Conservation (phyloP, 352 stramenopile genomes). For the Pythium brassicae region DNA sequence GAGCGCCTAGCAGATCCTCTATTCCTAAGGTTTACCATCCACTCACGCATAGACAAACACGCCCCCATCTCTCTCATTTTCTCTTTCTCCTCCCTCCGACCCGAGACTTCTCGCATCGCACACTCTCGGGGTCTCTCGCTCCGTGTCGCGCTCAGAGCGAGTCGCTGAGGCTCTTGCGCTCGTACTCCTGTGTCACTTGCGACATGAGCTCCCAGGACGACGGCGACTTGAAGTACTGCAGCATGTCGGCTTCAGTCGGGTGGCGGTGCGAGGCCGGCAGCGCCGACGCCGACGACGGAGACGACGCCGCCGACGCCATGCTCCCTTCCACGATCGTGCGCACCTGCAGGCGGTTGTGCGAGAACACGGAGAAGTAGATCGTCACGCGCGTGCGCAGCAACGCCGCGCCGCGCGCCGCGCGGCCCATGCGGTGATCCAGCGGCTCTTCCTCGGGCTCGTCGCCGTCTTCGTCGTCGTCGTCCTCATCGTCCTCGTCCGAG, state of each 20-base stretch:
- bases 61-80: too few species aligned
- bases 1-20: neutral
- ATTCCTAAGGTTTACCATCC: neutral
- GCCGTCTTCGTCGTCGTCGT: constrained; percentile 30
- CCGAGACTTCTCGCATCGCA: neutral
- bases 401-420: constrained; percentile 15
- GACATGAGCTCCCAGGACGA: constrained; percentile 65
- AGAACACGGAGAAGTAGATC: constrained; percentile 59
- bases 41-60: neutral
- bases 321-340: constrained; percentile 63
- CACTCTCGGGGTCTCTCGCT: neutral
- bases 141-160: constrained; percentile 3
- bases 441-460: constrained; percentile 52
- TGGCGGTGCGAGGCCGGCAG: constrained; percentile 12
- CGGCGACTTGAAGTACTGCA: constrained; percentile 67
- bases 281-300: constrained; percentile 11
- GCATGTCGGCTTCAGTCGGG: constrained; percentile 56
- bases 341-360: constrained; percentile 40
- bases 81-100: too few species aligned
- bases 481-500: constrained; percentile 15
- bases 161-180: constrained; percentile 10
- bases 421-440: constrained; percentile 15
- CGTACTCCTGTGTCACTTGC: constrained; percentile 61
- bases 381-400: constrained; percentile 53
- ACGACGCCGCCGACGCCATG: constrained; percentile 28